Conservation (phyloP, 345 rosid genomes). For the Eucalyptus camaldulensis region DNA sequence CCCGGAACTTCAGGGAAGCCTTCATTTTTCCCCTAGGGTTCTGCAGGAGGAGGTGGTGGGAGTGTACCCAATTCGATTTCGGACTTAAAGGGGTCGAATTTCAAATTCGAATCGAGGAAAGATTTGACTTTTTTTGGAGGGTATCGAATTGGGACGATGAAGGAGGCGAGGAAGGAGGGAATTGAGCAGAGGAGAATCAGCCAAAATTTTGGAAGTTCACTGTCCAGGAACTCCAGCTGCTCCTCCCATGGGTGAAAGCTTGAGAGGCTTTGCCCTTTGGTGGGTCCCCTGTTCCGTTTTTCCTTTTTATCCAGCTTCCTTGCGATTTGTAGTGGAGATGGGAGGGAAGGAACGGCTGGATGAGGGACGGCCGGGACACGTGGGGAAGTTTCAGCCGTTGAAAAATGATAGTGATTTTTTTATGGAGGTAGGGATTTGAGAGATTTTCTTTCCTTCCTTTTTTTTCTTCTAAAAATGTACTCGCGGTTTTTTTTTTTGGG, state of each 20-base stretch:
- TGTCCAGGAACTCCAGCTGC: background rate
- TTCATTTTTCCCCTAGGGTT: conserved; percentile 28
- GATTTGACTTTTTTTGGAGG: background rate
- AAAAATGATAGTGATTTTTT: background rate
- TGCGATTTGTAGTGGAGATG: background rate
- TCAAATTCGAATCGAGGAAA: background rate
- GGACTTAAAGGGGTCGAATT: background rate
- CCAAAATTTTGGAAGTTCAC: background rate
- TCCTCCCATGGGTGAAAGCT: background rate
- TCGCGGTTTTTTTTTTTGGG: background rate
- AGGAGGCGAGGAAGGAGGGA: background rate
- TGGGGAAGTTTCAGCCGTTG: background rate
- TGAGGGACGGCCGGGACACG: background rate
- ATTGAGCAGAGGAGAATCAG: background rate
- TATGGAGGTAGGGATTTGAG: background rate
- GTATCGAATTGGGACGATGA: background rate
- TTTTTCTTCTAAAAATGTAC: background rate
- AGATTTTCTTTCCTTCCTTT: background rate
- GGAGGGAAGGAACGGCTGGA: background rate
- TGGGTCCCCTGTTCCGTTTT: background rate
- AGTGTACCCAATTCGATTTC: background rate
- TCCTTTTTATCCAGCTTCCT: background rate
- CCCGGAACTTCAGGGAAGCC: conserved; percentile 89
- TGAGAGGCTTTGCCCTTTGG: background rate
- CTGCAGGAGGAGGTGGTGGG: background rate